Percentiles rank a stretch among this genome's conserved stretches.
phyloP scores from a whole-genome alignment of 73 alveolate genomes.

The Paramecium octaurelia region DNA sequence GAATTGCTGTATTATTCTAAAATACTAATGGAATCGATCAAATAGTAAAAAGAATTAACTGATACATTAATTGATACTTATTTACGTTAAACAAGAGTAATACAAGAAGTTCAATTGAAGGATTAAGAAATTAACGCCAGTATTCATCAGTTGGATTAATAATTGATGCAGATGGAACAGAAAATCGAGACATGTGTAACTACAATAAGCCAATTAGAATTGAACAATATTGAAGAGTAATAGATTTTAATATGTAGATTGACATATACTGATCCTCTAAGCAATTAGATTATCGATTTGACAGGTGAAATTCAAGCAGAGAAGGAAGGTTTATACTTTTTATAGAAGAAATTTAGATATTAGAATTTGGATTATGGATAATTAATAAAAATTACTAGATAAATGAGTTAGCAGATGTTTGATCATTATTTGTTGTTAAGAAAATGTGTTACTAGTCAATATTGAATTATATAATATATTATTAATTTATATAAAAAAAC shows the following conservation, averaged over 20 bases:
- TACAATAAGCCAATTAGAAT: background rate
- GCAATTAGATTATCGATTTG: background rate
- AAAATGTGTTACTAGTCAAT: background rate
- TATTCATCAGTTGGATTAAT: background rate
- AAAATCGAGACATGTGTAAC: background rate
- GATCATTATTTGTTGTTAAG: background rate
- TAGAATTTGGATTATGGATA: background rate
- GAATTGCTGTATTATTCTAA: background rate
- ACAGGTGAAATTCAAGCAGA: background rate
- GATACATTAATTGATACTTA: background rate
- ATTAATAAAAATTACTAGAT: background rate
- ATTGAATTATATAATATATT: background rate
- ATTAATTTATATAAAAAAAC: background rate
- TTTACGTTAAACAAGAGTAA: background rate
- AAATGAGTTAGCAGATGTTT: background rate
- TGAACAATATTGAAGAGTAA: background rate
- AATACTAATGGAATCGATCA: background rate
- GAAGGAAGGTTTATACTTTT: background rate
- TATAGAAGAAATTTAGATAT: background rate
- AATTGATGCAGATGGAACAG: background rate
- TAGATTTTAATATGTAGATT: background rate
- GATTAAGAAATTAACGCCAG: background rate
- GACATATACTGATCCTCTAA: background rate
- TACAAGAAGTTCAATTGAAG: background rate
- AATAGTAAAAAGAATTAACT: background rate